These are phyloP conservation scores for Colletotrichum liaoningense DNA, from an alignment of 2,329 filamentous ascomycete species.

Conservation along the genomic window DNA sequence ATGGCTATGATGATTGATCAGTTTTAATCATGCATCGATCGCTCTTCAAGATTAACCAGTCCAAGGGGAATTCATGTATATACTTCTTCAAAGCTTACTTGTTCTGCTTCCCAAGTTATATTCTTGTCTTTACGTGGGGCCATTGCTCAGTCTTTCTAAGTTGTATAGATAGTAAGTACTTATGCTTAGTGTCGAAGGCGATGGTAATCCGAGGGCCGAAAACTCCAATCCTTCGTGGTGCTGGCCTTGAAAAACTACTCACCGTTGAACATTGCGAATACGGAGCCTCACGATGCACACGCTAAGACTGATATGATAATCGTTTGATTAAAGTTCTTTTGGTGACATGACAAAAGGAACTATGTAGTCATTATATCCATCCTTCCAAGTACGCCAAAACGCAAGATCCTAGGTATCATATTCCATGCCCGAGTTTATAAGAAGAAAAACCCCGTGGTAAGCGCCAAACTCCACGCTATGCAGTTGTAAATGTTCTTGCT, in stretches of 20 bases:
- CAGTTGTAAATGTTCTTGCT: constrained; percentile 10
- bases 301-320: background rate
- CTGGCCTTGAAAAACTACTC: too few species aligned
- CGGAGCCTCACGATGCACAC: background rate
- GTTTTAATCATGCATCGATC: background rate
- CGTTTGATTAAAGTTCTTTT: background rate
- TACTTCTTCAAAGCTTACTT: constrained; percentile 7
- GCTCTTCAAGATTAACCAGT: background rate
- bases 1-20: too few species aligned
- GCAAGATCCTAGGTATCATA: constrained; percentile 25
- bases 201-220: too few species aligned
- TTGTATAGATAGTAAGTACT: too few species aligned
- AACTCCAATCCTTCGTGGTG: too few species aligned
- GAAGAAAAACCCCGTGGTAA: constrained; percentile 18
- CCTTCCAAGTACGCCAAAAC: background rate
- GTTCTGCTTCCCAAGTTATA: background rate
- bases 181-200: too few species aligned
- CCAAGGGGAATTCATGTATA: constrained; percentile 11
- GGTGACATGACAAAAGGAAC: constrained; percentile 1
- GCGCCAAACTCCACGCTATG: constrained; percentile 34
- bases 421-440: constrained; percentile 10
- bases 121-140: background rate
- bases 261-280: background rate
- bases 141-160: too few species aligned
- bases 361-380: constrained; percentile 1